Percentiles rank a stretch among this genome's conserved stretches.
These are phyloP conservation scores for Pichia ethanolica DNA, from an alignment of 805 yeast genomes.

Conservation along the genomic window DNA sequence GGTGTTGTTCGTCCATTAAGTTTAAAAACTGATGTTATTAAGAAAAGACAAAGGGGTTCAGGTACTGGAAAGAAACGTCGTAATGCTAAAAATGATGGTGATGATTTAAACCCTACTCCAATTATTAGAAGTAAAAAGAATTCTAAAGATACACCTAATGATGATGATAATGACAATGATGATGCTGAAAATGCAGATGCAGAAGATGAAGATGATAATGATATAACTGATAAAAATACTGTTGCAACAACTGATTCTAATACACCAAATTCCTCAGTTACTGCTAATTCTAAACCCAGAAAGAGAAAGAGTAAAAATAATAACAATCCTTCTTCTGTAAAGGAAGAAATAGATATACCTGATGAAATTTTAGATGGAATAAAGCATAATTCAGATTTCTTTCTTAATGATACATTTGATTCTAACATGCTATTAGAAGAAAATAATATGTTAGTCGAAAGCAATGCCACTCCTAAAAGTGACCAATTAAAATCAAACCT, in stretches of 20 bases:
- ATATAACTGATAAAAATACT: background rate
- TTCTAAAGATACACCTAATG: conserved; percentile 2
- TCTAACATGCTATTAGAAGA: background rate
- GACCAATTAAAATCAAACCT: too few species aligned
- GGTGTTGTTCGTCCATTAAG: conserved; percentile 94
- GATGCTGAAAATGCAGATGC: conserved; percentile 8
- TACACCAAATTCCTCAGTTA: too few species aligned
- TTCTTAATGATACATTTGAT: conserved; percentile 10
- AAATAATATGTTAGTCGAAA: background rate
- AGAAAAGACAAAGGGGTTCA: conserved; percentile 71
- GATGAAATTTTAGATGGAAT: background rate
- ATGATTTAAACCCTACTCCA: conserved; percentile 42
- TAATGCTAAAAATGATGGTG: conserved; percentile 35
- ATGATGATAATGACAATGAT: background rate
- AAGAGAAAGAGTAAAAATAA: background rate
- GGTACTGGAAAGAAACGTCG: conserved; percentile 22
- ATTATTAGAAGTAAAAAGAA: conserved; percentile 12
- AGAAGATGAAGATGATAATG: background rate
- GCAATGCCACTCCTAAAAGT: too few species aligned
- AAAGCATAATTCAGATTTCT: conserved; percentile 7
- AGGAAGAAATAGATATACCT: background rate
- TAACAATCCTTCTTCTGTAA: background rate
- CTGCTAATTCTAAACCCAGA: background rate
- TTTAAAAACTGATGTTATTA: conserved; percentile 54
- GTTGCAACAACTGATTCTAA: background rate